phyloP scores from a whole-genome alignment of 2,329 filamentous ascomycete genomes.

The Peltaster fructicola region DNA sequence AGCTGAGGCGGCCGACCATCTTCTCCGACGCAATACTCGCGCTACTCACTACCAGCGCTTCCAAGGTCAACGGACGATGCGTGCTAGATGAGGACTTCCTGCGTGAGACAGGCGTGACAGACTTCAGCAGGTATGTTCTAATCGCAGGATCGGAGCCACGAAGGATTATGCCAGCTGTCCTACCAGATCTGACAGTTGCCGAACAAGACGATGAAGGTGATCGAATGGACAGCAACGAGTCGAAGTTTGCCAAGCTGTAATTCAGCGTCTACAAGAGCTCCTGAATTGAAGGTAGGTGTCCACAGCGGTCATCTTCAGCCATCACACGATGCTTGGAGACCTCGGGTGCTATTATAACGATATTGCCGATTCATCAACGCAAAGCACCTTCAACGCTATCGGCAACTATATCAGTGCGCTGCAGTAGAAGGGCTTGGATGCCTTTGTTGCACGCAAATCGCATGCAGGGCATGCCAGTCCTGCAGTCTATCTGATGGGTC shows the following conservation, averaged over 20 bases:
- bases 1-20: constrained; percentile 34
- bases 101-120: constrained; percentile 43
- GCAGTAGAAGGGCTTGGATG: no score
- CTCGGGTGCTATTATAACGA: no score
- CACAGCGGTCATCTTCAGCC: no score
- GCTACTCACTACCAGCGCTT: constrained; percentile 44
- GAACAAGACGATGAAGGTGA: constrained; percentile 70
- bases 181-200: constrained; percentile 53
- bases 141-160: constrained; percentile 45
- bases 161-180: constrained; percentile 56
- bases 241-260: constrained; percentile 10
- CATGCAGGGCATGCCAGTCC: no score
- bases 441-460: no score
- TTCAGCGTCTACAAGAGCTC: no score
- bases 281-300: no score
- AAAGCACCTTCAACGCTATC: no score
- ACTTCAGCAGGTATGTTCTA: constrained; percentile 59
- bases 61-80: constrained; percentile 51
- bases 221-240: constrained; percentile 46
- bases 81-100: constrained; percentile 71
- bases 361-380: no score
- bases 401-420: no score
- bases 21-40: constrained; percentile 66
- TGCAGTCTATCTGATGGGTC: no score
- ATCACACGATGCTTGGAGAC: no score